phyloP scores from a whole-genome alignment of 345 rosid genomes.

The Hevea brasiliensis region DNA sequence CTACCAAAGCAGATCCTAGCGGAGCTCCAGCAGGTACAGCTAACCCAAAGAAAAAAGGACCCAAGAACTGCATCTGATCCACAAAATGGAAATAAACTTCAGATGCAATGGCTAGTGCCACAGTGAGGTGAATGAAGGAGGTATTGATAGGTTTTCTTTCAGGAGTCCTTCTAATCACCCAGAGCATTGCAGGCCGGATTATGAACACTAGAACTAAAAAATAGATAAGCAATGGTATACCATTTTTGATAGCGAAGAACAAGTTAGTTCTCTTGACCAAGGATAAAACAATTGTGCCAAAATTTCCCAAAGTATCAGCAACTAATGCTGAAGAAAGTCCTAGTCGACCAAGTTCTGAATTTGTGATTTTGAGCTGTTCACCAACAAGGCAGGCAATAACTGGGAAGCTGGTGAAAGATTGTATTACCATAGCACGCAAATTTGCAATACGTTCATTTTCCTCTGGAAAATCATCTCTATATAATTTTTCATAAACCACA shows the following conservation, averaged over 20 bases:
- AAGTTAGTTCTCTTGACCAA: no score
- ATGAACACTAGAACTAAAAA: neutral
- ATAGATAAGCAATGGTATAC: neutral
- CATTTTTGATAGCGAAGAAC: no score
- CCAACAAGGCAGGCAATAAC: neutral
- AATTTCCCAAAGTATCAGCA: neutral
- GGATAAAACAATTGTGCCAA: no score
- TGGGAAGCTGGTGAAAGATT: slow-evolving; percentile 29
- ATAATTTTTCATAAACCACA: neutral
- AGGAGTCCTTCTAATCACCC: slow-evolving; percentile 38
- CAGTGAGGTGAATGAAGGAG: slow-evolving; percentile 10
- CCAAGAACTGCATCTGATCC: neutral
- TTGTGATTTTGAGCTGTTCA: neutral
- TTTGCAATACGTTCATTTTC: neutral
- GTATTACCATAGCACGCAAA: neutral
- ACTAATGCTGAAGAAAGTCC: neutral
- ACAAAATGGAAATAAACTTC: neutral
- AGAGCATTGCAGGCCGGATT: slow-evolving; percentile 30
- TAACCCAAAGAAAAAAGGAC: neutral
- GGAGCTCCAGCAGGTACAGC: slow-evolving; percentile 36
- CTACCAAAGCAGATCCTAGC: slow-evolving; percentile 37
- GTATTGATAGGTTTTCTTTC: slow-evolving; percentile 31
- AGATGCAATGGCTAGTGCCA: slow-evolving; percentile 22
- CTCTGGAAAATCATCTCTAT: neutral
- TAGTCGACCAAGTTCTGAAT: slow-evolving; percentile 6